phyloP scores from a whole-genome alignment of 78 protist species.

The Speleostelium caveatum region DNA sequence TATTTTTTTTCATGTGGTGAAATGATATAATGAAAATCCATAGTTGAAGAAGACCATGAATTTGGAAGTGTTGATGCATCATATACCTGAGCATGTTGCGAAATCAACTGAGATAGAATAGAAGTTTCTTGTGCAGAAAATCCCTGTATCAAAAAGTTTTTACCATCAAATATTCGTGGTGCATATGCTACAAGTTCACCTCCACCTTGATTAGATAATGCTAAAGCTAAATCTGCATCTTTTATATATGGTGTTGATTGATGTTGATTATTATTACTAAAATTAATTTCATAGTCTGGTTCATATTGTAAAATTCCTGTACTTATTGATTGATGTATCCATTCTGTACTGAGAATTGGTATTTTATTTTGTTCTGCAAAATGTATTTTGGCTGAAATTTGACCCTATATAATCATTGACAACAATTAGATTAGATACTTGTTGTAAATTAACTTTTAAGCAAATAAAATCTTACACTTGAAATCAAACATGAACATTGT shows the following conservation, averaged over 20 bases:
- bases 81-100: not conserved
- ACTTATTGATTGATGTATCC: not conserved
- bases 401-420: not conserved
- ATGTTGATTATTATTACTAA: not conserved
- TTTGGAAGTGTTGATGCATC: not conserved
- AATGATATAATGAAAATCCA: constrained; percentile 4
- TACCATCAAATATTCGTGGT: not conserved
- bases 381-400: not conserved
- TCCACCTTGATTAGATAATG: not conserved
- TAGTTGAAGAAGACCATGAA: constrained; percentile 7
- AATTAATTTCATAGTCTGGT: not conserved
- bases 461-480: not conserved
- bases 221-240: not conserved
- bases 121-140: not conserved
- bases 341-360: not conserved
- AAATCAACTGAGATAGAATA: not conserved
- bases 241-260: not conserved
- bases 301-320: not conserved
- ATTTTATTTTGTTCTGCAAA: not conserved
- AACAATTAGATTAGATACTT: not conserved
- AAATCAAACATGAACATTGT: not conserved
- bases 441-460: not conserved
- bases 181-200: not conserved
- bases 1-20: constrained; percentile 13
- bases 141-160: not conserved